These are phyloP conservation scores for Fusarium nanum DNA, from an alignment of 2,329 filamentous ascomycete species.

Conservation along the genomic window DNA sequence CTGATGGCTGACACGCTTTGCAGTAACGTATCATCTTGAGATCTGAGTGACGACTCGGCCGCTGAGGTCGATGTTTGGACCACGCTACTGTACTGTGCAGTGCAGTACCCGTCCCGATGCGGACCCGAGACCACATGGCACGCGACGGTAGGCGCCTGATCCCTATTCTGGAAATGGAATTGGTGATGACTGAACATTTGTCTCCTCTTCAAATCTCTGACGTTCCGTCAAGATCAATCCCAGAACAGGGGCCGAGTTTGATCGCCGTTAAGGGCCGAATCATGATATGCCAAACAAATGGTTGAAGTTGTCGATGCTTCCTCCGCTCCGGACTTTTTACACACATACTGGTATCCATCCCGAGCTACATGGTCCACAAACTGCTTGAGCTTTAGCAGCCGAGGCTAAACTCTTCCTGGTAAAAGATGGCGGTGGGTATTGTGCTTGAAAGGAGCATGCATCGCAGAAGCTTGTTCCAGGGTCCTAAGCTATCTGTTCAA, in stretches of 20 bases:
- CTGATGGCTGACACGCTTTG: conserved; percentile 5
- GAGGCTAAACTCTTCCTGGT: neutral
- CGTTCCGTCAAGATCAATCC: neutral
- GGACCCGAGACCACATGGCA: conserved; percentile 30
- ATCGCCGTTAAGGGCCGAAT: conserved; percentile 13
- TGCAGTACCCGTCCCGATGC: conserved; percentile 13
- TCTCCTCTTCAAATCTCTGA: neutral
- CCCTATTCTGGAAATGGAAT: conserved; percentile 7
- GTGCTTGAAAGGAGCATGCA: neutral
- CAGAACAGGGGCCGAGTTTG: conserved; percentile 3
- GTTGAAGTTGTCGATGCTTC: neutral
- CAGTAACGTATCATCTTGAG: conserved; percentile 38
- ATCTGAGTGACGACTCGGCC: conserved; percentile 30
- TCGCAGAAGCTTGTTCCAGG: neutral
- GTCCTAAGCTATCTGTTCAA: neutral
- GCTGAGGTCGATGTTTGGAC: conserved; percentile 6
- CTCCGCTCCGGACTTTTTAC: conserved; percentile 3
- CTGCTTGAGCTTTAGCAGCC: neutral
- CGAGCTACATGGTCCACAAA: conserved; percentile 7
- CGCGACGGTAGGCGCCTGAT: conserved; percentile 16
- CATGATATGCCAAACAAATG: neutral
- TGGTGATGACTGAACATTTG: neutral
- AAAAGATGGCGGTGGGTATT: neutral
- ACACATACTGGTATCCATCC: neutral
- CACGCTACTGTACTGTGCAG: conserved; percentile 8